Conservation (phyloP, 1,284 basidiomycete genomes). For the Cystobasidiaceae sp. region DNA sequence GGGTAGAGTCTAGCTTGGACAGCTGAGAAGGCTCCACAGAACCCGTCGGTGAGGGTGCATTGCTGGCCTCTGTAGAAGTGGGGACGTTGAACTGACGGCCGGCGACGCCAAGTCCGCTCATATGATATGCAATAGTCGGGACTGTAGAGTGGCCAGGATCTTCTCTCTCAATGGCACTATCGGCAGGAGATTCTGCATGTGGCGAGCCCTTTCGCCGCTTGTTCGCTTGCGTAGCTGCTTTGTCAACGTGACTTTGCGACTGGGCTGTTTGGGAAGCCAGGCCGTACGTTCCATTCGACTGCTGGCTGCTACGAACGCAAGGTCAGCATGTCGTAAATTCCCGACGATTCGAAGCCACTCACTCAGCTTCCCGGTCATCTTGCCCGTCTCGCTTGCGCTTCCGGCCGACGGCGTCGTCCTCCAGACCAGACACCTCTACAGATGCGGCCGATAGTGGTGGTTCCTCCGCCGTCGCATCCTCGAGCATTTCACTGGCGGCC, state of each 20-base stretch:
- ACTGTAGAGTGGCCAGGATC: too few relatives aligned
- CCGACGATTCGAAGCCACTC: too few relatives aligned
- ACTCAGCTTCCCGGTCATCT: not conserved
- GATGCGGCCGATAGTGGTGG: not conserved
- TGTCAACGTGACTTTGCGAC: too few relatives aligned
- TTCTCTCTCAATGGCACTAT: too few relatives aligned
- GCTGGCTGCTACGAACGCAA: too few relatives aligned
- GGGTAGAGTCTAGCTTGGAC: not conserved
- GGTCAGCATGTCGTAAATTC: too few relatives aligned
- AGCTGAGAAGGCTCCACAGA: not conserved
- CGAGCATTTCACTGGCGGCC: not conserved
- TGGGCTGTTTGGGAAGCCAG: too few relatives aligned
- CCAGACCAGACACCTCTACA: not conserved
- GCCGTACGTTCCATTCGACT: not conserved
- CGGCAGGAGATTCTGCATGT: too few relatives aligned
- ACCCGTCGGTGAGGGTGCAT: not conserved
- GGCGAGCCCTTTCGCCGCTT: conserved; percentile 8
- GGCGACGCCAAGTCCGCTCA: too few relatives aligned
- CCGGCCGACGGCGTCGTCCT: conserved; percentile 3
- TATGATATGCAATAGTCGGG: too few relatives aligned
- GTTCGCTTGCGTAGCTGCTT: conserved; percentile 10
- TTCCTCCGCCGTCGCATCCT: not conserved
- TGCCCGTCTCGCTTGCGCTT: conserved; percentile 1
- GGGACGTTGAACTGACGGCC: conserved; percentile 3
- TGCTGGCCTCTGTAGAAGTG: not conserved